A percentile compares a stretch with the other conserved stretches of the same genome.
Conservation (phyloP, 2,329 filamentous ascomycete genomes). For the Apiospora marii region DNA sequence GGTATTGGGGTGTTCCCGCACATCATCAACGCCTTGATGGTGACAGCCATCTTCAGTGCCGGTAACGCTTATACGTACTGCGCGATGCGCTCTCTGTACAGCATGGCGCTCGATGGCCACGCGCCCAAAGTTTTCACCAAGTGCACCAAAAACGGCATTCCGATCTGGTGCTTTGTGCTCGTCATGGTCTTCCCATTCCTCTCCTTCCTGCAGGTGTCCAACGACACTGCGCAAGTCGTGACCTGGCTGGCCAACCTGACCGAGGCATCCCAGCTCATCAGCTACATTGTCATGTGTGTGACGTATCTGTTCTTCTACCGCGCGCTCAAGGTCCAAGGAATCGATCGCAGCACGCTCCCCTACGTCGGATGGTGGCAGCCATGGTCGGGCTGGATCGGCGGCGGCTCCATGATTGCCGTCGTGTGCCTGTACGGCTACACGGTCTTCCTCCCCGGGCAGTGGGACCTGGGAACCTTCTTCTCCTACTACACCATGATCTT, state of each 20-base stretch:
- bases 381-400: conserved; percentile 62
- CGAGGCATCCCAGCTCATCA: conserved; percentile 56
- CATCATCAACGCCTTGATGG: conserved; percentile 68
- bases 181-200: conserved; percentile 69
- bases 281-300: conserved; percentile 71
- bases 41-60: conserved; percentile 66
- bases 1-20: conserved; percentile 61
- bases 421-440: conserved; percentile 64
- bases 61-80: conserved; percentile 70
- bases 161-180: conserved; percentile 67
- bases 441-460: conserved; percentile 50
- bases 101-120: conserved; percentile 64
- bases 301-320: conserved; percentile 78
- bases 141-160: conserved; percentile 66
- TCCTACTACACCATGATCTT: conserved; percentile 61
- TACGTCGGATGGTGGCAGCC: conserved; percentile 76
- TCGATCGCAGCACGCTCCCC: conserved; percentile 72
- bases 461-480: conserved; percentile 46
- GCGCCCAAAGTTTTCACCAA: conserved; percentile 59
- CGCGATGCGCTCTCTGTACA: conserved; percentile 67
- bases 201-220: conserved; percentile 55
- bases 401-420: conserved; percentile 51
- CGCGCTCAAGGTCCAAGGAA: conserved; percentile 72
- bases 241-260: conserved; percentile 49
- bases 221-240: conserved; percentile 41